Conservation (phyloP, 108 stramenopile species). For the Aurantiochytrium sp. region DNA sequence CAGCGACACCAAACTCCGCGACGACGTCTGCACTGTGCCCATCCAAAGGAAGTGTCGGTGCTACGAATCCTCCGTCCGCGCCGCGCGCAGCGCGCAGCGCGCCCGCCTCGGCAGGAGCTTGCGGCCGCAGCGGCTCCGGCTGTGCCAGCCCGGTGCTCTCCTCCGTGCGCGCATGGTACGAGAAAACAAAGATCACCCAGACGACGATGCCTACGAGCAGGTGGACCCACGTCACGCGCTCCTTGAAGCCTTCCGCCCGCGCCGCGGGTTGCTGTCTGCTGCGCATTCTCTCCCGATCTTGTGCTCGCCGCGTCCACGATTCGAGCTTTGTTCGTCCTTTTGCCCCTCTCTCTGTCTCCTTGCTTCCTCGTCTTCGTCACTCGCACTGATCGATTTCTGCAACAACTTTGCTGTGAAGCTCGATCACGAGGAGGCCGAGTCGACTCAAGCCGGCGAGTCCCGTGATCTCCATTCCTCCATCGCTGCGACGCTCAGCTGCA, state of each 20-base stretch:
- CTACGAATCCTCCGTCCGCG: not conserved
- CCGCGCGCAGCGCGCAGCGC: not conserved
- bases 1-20: not conserved
- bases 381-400: no score
- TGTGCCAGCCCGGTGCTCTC: not conserved
- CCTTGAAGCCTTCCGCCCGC: not conserved
- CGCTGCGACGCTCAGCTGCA: no score
- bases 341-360: no score
- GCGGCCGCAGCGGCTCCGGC: not conserved
- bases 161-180: not conserved
- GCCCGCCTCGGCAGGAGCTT: not conserved
- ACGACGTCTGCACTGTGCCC: not conserved
- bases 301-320: no score
- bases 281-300: no score
- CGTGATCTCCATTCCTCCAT: no score
- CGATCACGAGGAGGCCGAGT: no score
- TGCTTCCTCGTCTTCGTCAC: no score
- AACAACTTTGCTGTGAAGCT: no score
- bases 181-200: not conserved
- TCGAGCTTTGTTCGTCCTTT: no score
- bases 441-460: no score
- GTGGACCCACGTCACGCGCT: not conserved
- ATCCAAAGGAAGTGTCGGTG: not conserved
- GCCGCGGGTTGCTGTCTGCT: no score
- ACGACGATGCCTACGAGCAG: not conserved